phyloP scores from a whole-genome alignment of 306 rosid genomes.

The Ammopiptanthus mongolicus region DNA sequence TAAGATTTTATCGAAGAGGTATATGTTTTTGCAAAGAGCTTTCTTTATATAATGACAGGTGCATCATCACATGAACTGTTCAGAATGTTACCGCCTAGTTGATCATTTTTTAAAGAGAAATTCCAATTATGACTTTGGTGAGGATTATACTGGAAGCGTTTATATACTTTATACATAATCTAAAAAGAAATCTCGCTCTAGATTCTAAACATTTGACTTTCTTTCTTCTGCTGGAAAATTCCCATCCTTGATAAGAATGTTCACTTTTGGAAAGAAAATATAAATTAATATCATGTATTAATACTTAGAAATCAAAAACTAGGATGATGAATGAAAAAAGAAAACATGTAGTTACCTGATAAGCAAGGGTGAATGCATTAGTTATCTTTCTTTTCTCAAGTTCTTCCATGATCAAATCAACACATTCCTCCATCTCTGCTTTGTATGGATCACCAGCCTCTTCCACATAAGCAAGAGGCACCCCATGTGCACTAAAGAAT shows the following conservation, averaged over 20 bases:
- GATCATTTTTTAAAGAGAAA: not conserved
- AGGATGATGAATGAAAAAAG: not conserved
- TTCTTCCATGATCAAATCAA: slow-evolving; percentile 90
- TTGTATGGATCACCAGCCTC: slow-evolving; percentile 98
- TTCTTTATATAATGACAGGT: not conserved
- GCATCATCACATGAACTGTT: not conserved
- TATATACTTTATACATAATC: not conserved
- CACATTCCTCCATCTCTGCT: slow-evolving; percentile 98
- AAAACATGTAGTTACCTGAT: slow-evolving; percentile 56
- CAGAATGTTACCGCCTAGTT: not conserved
- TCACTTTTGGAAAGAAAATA: not conserved
- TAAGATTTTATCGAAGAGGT: not conserved
- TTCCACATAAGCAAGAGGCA: slow-evolving; percentile 95
- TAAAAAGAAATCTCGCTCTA: slow-evolving; percentile 3
- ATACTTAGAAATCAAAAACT: not conserved
- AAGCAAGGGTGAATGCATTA: slow-evolving; percentile 84
- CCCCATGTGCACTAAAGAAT: slow-evolving; percentile 97
- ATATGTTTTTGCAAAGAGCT: not conserved
- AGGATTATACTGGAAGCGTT: not conserved
- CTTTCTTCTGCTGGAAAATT: not conserved
- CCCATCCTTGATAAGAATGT: not conserved
- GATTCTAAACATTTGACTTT: not conserved
- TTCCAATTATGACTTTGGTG: not conserved
- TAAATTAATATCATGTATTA: not conserved
- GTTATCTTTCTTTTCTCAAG: slow-evolving; percentile 69